Percentiles rank a stretch among this genome's conserved stretches.
Conservation (phyloP, 192 early-diverging fungal genomes). For the Dimargaris xerosporica region DNA sequence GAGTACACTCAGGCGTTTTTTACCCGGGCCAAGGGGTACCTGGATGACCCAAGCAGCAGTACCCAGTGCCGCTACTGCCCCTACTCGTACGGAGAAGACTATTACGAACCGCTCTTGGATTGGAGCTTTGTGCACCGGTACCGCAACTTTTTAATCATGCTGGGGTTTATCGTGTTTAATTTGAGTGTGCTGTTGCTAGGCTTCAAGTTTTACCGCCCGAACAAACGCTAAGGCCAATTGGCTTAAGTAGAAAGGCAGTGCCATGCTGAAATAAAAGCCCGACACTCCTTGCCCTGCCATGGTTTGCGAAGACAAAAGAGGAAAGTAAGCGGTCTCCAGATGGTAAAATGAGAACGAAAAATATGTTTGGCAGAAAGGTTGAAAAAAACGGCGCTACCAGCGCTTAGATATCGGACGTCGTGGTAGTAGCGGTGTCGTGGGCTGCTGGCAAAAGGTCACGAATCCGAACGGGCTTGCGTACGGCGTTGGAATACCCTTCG, state of each 20-base stretch:
- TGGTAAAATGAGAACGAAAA: too few relatives aligned
- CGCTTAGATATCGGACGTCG: too few relatives aligned
- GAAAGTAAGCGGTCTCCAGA: too few relatives aligned
- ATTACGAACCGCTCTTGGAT: slow-evolving; percentile 24
- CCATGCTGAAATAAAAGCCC: too few relatives aligned
- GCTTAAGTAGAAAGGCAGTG: too few relatives aligned
- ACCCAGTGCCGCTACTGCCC: slow-evolving; percentile 44
- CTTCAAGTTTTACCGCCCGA: slow-evolving; percentile 24
- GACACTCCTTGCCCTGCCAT: too few relatives aligned
- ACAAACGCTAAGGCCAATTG: slow-evolving; percentile 19
- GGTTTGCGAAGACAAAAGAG: too few relatives aligned
- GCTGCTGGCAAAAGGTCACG: slow-evolving; percentile 30
- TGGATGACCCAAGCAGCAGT: slow-evolving; percentile 33
- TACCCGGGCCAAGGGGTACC: slow-evolving; percentile 36
- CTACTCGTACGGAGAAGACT: slow-evolving; percentile 40
- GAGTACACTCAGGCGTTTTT: slow-evolving; percentile 40
- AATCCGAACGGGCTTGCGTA: slow-evolving; percentile 56
- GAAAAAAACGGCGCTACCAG: too few relatives aligned
- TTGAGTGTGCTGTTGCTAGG: slow-evolving; percentile 19
- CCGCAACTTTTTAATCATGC: slow-evolving; percentile 46
- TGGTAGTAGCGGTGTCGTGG: too few relatives aligned
- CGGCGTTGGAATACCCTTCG: slow-evolving; percentile 86
- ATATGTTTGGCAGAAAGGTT: too few relatives aligned
- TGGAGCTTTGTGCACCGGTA: slow-evolving; percentile 41
- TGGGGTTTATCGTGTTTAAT: slow-evolving; percentile 39